A percentile compares a stretch with the other conserved stretches of the same genome.
Conservation (phyloP, 179 eudicot genomes). For the Spinacia oleracea region DNA sequence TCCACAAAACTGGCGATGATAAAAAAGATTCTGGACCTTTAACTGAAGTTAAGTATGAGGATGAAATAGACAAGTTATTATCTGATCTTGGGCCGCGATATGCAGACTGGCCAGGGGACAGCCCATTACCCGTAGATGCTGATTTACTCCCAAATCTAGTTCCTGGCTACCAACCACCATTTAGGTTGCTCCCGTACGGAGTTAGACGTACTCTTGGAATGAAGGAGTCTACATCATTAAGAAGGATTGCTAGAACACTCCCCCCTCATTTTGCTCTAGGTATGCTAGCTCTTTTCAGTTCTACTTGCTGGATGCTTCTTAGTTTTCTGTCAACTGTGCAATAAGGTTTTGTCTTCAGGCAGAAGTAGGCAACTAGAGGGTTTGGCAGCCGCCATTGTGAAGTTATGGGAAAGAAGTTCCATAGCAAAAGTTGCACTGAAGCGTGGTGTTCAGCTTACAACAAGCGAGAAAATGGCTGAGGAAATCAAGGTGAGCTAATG, state of each 20-base stretch:
- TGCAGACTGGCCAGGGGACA: constrained; percentile 88
- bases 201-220: constrained; percentile 62
- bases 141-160: constrained; percentile 79
- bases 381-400: constrained; percentile 78
- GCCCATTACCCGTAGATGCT: constrained; percentile 90
- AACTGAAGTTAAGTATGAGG: constrained; percentile 62
- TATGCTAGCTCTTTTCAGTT: constrained; percentile 27
- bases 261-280: constrained; percentile 99
- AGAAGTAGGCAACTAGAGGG: constrained; percentile 97
- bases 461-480: constrained; percentile 98
- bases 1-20: constrained; percentile 25
- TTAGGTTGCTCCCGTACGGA: constrained; percentile 89
- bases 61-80: constrained; percentile 79
- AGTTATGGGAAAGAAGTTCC: constrained; percentile 89
- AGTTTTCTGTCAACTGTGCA: constrained; percentile 4
- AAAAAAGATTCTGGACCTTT: constrained; percentile 28
- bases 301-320: not conserved
- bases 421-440: constrained; percentile 90
- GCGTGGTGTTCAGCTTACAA: constrained; percentile 94
- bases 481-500: constrained; percentile 68
- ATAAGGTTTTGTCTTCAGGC: constrained; percentile 49
- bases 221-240: constrained; percentile 76
- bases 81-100: constrained; percentile 83
- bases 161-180: constrained; percentile 81
- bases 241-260: constrained; percentile 84